These are phyloP conservation scores for Rugonectria rugulosa DNA, from an alignment of 2,329 filamentous ascomycete species.

Conservation along the genomic window DNA sequence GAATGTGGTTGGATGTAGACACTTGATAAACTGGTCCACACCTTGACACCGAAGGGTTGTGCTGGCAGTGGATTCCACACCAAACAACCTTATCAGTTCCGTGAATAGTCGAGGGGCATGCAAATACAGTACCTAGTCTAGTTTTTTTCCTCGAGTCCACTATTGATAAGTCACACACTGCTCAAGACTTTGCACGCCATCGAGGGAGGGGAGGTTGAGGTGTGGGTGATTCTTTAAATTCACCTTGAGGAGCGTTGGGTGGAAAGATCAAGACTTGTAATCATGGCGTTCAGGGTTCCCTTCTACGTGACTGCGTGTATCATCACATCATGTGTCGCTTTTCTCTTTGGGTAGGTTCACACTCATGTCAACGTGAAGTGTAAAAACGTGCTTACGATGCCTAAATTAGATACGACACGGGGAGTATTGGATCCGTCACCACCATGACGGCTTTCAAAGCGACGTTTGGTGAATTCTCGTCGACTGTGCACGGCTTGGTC, in stretches of 20 bases:
- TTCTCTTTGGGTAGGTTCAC: constrained; percentile 42
- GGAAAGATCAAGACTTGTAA: not conserved
- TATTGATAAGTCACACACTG: constrained; percentile 20
- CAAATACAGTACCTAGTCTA: constrained; percentile 7
- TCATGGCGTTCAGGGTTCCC: constrained; percentile 28
- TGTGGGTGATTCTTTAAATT: not conserved
- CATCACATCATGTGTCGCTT: constrained; percentile 41
- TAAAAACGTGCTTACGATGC: not conserved
- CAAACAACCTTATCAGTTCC: constrained; percentile 16
- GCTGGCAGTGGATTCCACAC: constrained; percentile 8
- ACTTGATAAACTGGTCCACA: constrained; percentile 7
- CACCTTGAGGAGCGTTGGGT: not conserved
- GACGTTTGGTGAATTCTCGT: constrained; percentile 60
- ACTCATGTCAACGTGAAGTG: too few relatives aligned
- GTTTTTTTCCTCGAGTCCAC: constrained; percentile 12
- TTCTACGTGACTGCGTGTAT: constrained; percentile 42
- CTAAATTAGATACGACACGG: constrained; percentile 47
- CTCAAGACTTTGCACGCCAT: constrained; percentile 2
- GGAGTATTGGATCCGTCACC: constrained; percentile 66
- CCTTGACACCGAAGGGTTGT: constrained; percentile 6
- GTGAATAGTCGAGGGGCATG: constrained; percentile 6
- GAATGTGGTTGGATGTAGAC: not conserved
- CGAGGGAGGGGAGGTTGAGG: not conserved
- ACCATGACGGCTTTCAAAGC: constrained; percentile 61
- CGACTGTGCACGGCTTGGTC: constrained; percentile 64